These are phyloP conservation scores for Exophiala viscosa DNA, from an alignment of 2,329 filamentous ascomycete genomes.

Conservation along the genomic window DNA sequence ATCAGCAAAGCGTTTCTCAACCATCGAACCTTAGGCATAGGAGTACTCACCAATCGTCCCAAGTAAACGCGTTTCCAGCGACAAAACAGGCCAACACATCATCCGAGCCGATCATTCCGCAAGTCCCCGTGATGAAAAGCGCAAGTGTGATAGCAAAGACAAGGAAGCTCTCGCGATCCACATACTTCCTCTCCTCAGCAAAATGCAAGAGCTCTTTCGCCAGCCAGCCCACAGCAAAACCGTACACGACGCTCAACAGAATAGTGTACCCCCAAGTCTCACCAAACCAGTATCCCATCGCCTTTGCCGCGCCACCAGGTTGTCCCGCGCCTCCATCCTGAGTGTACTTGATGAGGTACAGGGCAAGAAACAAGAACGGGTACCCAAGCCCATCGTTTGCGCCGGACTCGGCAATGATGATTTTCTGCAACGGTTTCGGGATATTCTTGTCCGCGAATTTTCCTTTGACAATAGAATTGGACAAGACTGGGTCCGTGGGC, in stretches of 20 bases:
- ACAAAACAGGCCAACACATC: constrained; percentile 91
- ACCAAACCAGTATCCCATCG: constrained; percentile 77
- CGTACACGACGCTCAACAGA: constrained; percentile 72
- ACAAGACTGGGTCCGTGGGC: constrained; percentile 83
- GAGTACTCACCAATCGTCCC: constrained; percentile 57
- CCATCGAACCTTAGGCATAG: neutral
- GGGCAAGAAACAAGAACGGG: constrained; percentile 77
- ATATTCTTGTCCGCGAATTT: constrained; percentile 91
- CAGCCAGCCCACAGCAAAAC: constrained; percentile 71
- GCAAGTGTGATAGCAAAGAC: constrained; percentile 82
- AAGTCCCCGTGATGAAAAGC: constrained; percentile 81
- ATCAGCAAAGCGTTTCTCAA: constrained; percentile 25
- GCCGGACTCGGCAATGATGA: constrained; percentile 77
- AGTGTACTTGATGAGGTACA: constrained; percentile 77
- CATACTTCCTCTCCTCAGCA: constrained; percentile 74
- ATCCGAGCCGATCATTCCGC: constrained; percentile 80
- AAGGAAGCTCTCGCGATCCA: constrained; percentile 82
- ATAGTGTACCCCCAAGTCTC: constrained; percentile 85
- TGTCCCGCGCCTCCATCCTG: constrained; percentile 50
- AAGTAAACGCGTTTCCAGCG: constrained; percentile 84
- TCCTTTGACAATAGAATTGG: constrained; percentile 87
- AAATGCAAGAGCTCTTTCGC: constrained; percentile 79
- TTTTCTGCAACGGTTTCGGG: constrained; percentile 73
- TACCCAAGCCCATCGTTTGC: constrained; percentile 88
- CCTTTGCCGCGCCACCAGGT: constrained; percentile 59